Conservation (phyloP, 2,329 filamentous ascomycete species). For the Penicillium griseofulvum region DNA sequence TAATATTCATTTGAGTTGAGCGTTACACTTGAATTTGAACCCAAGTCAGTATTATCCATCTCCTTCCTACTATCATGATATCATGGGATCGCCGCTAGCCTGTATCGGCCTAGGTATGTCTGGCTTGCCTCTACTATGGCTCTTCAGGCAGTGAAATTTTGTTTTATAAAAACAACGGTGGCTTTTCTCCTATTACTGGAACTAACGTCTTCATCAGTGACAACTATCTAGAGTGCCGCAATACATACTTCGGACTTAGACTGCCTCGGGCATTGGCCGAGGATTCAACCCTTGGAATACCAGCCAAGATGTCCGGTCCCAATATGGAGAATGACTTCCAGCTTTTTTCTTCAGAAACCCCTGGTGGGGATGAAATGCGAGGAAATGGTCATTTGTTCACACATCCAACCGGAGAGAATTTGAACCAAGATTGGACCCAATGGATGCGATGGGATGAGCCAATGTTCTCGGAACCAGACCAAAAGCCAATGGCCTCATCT, state of each 20-base stretch:
- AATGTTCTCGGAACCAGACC: conserved; percentile 28
- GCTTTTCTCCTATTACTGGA: not conserved
- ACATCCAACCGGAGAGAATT: conserved; percentile 25
- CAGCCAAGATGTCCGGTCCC: conserved; percentile 22
- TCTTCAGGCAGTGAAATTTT: conserved; percentile 3
- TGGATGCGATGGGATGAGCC: conserved; percentile 48
- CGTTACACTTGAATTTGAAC: not conserved
- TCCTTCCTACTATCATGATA: not conserved
- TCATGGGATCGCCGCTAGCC: conserved; percentile 2
- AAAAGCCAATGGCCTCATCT: conserved; percentile 26
- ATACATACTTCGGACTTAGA: conserved; percentile 1
- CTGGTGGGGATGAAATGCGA: conserved; percentile 19
- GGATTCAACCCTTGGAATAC: conserved; percentile 15
- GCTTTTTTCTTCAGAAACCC: conserved; percentile 30
- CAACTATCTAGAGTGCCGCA: not conserved
- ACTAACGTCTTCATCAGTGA: conserved; percentile 11
- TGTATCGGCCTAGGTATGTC: not conserved
- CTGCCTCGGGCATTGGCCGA: not conserved
- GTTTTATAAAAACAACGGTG: not conserved
- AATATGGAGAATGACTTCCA: conserved; percentile 36
- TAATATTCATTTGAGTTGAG: not conserved
- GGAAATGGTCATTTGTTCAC: conserved; percentile 13
- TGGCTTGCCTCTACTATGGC: not conserved
- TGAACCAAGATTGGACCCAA: conserved; percentile 44
- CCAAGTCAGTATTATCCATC: conserved; percentile 12